phyloP scores from a whole-genome alignment of 202 grass and related monocot genomes.

The Brachypodium distachyon region DNA sequence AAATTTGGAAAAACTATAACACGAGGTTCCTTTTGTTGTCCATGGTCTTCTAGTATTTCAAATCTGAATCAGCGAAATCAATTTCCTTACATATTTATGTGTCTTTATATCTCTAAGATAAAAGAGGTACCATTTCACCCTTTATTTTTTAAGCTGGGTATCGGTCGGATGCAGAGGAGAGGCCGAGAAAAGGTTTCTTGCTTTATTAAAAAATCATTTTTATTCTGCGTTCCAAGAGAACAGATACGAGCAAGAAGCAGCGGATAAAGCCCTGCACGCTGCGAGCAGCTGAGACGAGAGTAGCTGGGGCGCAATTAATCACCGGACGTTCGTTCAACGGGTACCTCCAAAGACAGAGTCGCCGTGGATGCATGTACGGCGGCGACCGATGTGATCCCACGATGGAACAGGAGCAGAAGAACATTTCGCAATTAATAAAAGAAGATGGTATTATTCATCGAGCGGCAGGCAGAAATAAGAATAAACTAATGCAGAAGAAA shows the following conservation, averaged over 20 bases:
- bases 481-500: not conserved
- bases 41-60: too few species aligned
- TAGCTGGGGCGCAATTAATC: not conserved
- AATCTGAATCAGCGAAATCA: too few species aligned
- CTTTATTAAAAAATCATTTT: too few species aligned
- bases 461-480: not conserved
- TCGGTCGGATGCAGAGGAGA: too few species aligned
- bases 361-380: slow-evolving; percentile 8
- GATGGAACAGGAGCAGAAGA: slow-evolving; percentile 15
- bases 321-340: not conserved
- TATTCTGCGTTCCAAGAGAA: not conserved
- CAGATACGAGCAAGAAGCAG: not conserved
- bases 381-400: slow-evolving; percentile 20
- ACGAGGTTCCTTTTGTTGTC: too few species aligned
- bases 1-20: too few species aligned
- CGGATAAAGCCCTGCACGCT: too few species aligned
- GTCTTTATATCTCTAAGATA: too few species aligned
- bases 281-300: not conserved
- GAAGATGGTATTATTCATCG: not conserved
- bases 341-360: slow-evolving; percentile 30
- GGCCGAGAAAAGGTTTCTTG: too few species aligned
- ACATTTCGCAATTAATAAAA: slow-evolving; percentile 5
- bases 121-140: too few species aligned
- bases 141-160: too few species aligned
- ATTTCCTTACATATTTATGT: too few species aligned